phyloP scores from a whole-genome alignment of 2,329 filamentous ascomycete species.

The Eurotiales sp. region DNA sequence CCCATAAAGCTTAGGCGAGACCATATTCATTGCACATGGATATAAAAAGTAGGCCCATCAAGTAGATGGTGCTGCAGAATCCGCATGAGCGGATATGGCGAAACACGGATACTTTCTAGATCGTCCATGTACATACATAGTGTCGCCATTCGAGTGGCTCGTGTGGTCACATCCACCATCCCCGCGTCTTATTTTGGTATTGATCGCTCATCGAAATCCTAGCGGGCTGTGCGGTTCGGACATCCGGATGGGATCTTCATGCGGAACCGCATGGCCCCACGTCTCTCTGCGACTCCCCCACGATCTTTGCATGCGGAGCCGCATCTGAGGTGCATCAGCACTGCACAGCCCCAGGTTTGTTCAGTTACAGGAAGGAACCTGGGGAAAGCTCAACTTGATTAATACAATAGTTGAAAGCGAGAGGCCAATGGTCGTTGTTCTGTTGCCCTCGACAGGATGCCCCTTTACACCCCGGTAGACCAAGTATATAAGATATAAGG shows the following conservation, averaged over 20 bases:
- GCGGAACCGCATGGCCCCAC: slow-evolving; percentile 10
- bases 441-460: neutral
- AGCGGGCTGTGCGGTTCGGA: slow-evolving; percentile 2
- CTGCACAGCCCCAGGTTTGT: no score
- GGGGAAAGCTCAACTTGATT: no score
- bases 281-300: no score
- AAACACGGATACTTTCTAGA: neutral
- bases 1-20: neutral
- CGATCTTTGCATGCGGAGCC: no score
- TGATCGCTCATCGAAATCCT: neutral
- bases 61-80: no score
- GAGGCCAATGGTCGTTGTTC: neutral
- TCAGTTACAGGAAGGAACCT: no score
- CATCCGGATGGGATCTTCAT: slow-evolving; percentile 5
- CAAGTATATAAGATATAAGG: slow-evolving; percentile 6
- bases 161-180: no score
- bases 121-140: neutral
- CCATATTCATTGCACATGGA: neutral
- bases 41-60: neutral
- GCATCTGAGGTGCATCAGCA: no score
- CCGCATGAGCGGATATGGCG: no score
- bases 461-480: neutral
- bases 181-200: no score
- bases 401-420: neutral
- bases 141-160: no score